Percentiles rank a stretch among this genome's conserved stretches.
Evolutionary conservation across 2,329 filamentous ascomycete species (phyloP).

Genomic region (Aureobasidium namibiae): DNA sequence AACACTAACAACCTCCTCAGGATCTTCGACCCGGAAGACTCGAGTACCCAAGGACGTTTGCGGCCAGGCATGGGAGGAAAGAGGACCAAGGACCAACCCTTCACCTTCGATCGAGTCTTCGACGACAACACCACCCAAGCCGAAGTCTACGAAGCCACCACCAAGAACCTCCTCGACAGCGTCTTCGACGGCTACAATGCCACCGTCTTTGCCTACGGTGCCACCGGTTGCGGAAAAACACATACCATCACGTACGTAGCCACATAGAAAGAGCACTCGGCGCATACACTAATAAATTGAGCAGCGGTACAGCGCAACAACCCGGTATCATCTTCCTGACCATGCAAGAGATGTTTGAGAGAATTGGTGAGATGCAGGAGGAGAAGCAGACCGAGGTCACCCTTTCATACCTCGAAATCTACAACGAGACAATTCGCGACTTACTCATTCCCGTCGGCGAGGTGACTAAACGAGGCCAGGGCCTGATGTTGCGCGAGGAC

Average conservation of each 20-base stretch:
- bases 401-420: constrained; percentile 94
- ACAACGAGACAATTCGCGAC: constrained; percentile 98
- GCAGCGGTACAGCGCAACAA: constrained; percentile 68
- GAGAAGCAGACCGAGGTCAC: constrained; percentile 88
- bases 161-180: constrained; percentile 80
- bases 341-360: constrained; percentile 98
- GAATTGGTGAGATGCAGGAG: constrained; percentile 75
- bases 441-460: constrained; percentile 65
- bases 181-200: constrained; percentile 98
- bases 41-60: constrained; percentile 84
- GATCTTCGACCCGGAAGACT: constrained; percentile 94
- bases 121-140: constrained; percentile 88
- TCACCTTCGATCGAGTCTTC: constrained; percentile 93
- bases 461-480: constrained; percentile 62
- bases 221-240: constrained; percentile 96
- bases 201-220: constrained; percentile 96
- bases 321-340: constrained; percentile 98
- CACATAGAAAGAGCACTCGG: not conserved
- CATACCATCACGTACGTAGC: constrained; percentile 64
- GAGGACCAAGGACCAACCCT: constrained; percentile 93
- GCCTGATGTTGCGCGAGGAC: constrained; percentile 89
- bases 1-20: constrained; percentile 39
- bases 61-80: constrained; percentile 77
- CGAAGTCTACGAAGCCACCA: constrained; percentile 93
- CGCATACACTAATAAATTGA: constrained; percentile 19